A percentile compares a stretch with the other conserved stretches of the same genome.
Evolutionary conservation across 2,329 filamentous ascomycete species (phyloP).

Genomic region (Ilyonectria mors-panacis): DNA sequence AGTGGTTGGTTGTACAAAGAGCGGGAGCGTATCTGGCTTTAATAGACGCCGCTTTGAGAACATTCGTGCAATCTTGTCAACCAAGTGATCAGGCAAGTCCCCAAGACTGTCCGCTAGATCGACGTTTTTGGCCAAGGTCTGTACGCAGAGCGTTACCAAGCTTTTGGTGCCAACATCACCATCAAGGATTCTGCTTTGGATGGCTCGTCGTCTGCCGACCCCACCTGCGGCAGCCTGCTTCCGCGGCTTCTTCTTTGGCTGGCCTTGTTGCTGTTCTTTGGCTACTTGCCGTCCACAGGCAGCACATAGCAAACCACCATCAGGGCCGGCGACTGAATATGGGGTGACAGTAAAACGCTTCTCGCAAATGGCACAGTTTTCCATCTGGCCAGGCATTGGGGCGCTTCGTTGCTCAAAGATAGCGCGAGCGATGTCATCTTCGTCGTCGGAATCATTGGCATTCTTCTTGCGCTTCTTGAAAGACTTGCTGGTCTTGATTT

Average conservation of each 20-base stretch:
- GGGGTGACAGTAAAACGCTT: slow-evolving; percentile 95
- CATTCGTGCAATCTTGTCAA: slow-evolving; percentile 73
- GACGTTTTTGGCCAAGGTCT: slow-evolving; percentile 75
- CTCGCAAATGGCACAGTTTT: slow-evolving; percentile 87
- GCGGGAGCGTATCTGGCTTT: slow-evolving; percentile 66
- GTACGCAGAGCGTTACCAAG: slow-evolving; percentile 74
- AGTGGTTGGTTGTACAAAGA: slow-evolving; percentile 69
- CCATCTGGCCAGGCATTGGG: slow-evolving; percentile 86
- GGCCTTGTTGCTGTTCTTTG: slow-evolving; percentile 68
- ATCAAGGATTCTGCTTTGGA: slow-evolving; percentile 88
- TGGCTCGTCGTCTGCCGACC: slow-evolving; percentile 77
- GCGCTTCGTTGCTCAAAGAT: slow-evolving; percentile 63
- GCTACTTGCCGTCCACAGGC: slow-evolving; percentile 84
- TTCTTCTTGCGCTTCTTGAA: slow-evolving; percentile 68
- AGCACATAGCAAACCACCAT: slow-evolving; percentile 88
- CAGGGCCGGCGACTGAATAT: slow-evolving; percentile 85
- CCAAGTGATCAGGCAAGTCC: slow-evolving; percentile 67
- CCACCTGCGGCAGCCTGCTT: slow-evolving; percentile 64
- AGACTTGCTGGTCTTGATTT: slow-evolving; percentile 73
- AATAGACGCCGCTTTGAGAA: slow-evolving; percentile 74
- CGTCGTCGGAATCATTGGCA: slow-evolving; percentile 58
- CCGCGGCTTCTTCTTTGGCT: slow-evolving; percentile 61
- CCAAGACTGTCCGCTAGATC: slow-evolving; percentile 74
- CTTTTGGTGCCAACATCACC: slow-evolving; percentile 80
- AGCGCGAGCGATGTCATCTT: slow-evolving; percentile 65